Evolutionary conservation across 441 rosid genomes (phyloP), one percentile per base, ranked within the genome.

Genomic region (Populus hybrid): DNA sequence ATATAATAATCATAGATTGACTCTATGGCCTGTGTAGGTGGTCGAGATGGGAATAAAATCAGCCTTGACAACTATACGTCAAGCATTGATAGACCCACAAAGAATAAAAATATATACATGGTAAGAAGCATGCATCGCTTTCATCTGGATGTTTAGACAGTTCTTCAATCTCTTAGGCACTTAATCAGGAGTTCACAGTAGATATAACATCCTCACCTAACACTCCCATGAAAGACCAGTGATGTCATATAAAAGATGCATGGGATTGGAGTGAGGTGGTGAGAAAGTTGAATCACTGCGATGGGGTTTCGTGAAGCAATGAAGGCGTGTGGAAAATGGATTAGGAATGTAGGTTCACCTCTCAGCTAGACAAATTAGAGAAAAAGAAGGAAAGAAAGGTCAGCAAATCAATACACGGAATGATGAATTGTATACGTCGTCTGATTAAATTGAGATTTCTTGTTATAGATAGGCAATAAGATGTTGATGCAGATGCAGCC

Each of bases 141-240:
- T 36, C 10, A 36, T 36, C 40, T 36, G 10, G 3, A 8, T 36
- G 40, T 36, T 36, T 36, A 36, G 40, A 36, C 10, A 36, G 40
- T 30, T 21, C 4, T 8, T 63, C 46, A 40, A 40, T 10, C 53
- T 42, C 16, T 42, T 4, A 0, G 53, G 53, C 6, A 42, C 5
- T 42, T 12, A 1, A 12, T 12, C 6, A 12, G 53, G 67, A 64
- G 72, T 73, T 78, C 79, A 61, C 69, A 77, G 85, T 77, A 72
- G 88, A 77, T 84, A 42, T 40, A 83, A 80, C 88, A 75, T 24
- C 82, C 87, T 2, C 21, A 87, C 88, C 90, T 79, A 85, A 78
- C 84, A 18, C 34, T 46, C 23, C 7, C 9, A 30, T 7, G 10
- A n/a, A 9, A 21, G 24, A 21, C 64, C 23, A n/a, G 20, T 11